Evolutionary conservation across 192 early-diverging fungal genomes (phyloP), one percentile per base, ranked within the genome.

Genomic region (Rhizophagus prolifer): DNA sequence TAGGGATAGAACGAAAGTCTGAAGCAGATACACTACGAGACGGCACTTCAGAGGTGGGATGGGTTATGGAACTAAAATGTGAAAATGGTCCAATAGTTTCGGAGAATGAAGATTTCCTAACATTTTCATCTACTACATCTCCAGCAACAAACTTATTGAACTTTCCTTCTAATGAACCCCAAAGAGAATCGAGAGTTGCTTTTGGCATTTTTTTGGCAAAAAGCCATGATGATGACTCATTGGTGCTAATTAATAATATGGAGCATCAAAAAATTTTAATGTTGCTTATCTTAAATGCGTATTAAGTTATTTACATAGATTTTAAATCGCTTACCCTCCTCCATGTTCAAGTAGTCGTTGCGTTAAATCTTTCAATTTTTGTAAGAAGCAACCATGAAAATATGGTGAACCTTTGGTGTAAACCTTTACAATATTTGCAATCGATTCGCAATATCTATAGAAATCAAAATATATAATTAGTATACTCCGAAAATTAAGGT

Each of bases 381-480:
- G 90, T 1, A 90, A 85, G 80, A 96, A 91, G 1, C 82, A 79
- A 21, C 82, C 77, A 76, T 94, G 92, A 68, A 96, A 89, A 80
- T 93, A 97, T 23, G 94, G 94, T n/a, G 89, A 91, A 8, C 91
- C 91, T 59, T 90, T 90, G 2, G 91, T 82, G 68, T 94, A 85
- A 10, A 89, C 82, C 31, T 92, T 93, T 25, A 96, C 82, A 28
- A 93, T 85, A 6, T 83, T 82, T 38, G 92, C 88, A 69, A 98
- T 88, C 0, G 91, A 84, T 16, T 95, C 92, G 68, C 92, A 90
- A 79, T 99, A 98, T 67, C 83, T 84, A 81, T 0, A 34, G 31
- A 34, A 4, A 60, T 58, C 21, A n/a, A 58, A 38, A 23, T 50
- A 68, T 16, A 23, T 9, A 23, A 23, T 69, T 70, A 68, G 23